phyloP scores from a whole-genome alignment of 2,329 filamentous ascomycete species.

The Bipolaris zeicola region DNA sequence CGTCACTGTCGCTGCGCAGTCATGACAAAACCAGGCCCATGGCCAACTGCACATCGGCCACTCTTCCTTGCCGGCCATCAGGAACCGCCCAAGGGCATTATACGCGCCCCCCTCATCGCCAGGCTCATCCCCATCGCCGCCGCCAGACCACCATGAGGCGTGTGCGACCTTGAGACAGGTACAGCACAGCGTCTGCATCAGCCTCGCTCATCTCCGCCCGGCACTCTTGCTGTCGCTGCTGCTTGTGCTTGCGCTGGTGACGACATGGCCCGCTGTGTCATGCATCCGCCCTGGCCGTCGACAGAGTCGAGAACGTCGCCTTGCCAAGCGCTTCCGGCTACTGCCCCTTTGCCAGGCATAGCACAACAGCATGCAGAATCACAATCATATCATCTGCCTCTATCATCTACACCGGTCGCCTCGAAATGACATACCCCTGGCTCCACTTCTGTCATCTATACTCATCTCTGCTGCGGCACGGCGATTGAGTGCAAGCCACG shows the following conservation, averaged over 20 bases:
- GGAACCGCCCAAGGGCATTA: slow-evolving; percentile 8
- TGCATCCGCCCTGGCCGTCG: slow-evolving; percentile 18
- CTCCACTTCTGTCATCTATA: slow-evolving; percentile 11
- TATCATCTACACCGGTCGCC: slow-evolving; percentile 9
- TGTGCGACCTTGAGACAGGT: slow-evolving; percentile 22
- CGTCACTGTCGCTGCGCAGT: slow-evolving; percentile 37
- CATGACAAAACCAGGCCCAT: slow-evolving; percentile 27
- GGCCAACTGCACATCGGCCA: slow-evolving; percentile 18
- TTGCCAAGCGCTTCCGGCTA: slow-evolving; percentile 1
- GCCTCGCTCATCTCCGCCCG: slow-evolving; percentile 16
- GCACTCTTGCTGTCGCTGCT: neutral
- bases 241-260: slow-evolving; percentile 8
- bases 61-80: slow-evolving; percentile 24
- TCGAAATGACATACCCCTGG: slow-evolving; percentile 15
- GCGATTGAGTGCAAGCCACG: slow-evolving; percentile 39
- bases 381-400: slow-evolving; percentile 5
- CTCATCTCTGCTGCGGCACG: slow-evolving; percentile 15
- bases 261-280: slow-evolving; percentile 29
- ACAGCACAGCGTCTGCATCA: slow-evolving; percentile 5
- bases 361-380: slow-evolving; percentile 1
- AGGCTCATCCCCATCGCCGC: neutral
- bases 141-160: slow-evolving; percentile 11
- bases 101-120: neutral
- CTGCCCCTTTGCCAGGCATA: neutral
- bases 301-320: slow-evolving; percentile 25